These are phyloP conservation scores for Elymus sibiricus DNA, from an alignment of 176 grass and related monocot species.

Conservation along the genomic window DNA sequence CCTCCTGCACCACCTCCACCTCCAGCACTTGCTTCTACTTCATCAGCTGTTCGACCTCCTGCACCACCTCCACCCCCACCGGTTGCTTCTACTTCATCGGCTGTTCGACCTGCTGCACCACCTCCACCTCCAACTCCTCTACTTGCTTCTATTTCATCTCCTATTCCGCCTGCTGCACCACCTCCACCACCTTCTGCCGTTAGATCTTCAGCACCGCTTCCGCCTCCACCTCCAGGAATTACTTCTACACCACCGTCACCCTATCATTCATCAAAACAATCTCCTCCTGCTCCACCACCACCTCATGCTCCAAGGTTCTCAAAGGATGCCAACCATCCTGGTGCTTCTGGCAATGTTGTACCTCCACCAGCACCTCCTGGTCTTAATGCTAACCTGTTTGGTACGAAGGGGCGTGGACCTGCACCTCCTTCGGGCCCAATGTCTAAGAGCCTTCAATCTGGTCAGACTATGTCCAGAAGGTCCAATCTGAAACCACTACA, in stretches of 20 bases:
- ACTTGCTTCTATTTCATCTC: constrained; percentile 37
- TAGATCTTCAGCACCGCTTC: constrained; percentile 27
- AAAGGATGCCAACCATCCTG: constrained; percentile 30
- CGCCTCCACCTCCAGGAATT: constrained; percentile 28
- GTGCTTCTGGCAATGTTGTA: constrained; percentile 29
- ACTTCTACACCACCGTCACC: constrained; percentile 21
- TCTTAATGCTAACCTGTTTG: constrained; percentile 38
- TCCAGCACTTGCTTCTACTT: constrained; percentile 33
- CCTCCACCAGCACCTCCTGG: constrained; percentile 57
- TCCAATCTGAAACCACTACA: constrained; percentile 97
- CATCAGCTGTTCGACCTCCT: constrained; percentile 19
- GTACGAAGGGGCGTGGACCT: constrained; percentile 37
- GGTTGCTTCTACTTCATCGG: constrained; percentile 28
- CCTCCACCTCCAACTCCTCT: constrained; percentile 31
- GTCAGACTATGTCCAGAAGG: constrained; percentile 53
- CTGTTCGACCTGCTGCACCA: constrained; percentile 33
- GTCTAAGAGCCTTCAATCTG: constrained; percentile 52
- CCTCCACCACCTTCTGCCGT: constrained; percentile 20
- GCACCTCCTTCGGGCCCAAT: constrained; percentile 58
- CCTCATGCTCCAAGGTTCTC: constrained; percentile 24
- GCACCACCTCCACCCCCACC: constrained; percentile 29
- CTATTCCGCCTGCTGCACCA: constrained; percentile 32
- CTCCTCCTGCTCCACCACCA: constrained; percentile 38
- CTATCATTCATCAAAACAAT: constrained; percentile 43
- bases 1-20: constrained; percentile 18